phyloP scores from a whole-genome alignment of 495 filamentous ascomycete genomes.

The Annulohypoxylon moriforme region DNA sequence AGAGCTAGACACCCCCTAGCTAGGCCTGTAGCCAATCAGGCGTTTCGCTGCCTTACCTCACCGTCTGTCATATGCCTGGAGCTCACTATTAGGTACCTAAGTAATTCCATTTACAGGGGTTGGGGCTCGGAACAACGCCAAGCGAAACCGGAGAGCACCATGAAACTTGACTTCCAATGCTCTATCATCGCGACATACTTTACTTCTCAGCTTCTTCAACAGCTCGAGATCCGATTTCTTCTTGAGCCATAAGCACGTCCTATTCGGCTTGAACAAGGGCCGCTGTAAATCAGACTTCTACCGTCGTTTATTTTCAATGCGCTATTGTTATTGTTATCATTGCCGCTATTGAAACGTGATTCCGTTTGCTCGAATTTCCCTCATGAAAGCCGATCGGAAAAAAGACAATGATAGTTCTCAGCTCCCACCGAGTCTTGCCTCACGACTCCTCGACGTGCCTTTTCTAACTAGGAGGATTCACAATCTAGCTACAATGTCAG shows the following conservation, averaged over 20 bases:
- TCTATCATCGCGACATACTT: constrained; percentile 1
- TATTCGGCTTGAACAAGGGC: constrained; percentile 24
- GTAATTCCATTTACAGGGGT: constrained; percentile 24
- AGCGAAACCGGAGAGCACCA: constrained; percentile 40
- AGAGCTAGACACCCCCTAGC: too few relatives aligned
- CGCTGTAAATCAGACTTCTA: constrained; percentile 27
- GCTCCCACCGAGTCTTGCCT: not conserved
- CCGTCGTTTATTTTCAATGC: constrained; percentile 14
- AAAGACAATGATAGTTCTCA: not conserved
- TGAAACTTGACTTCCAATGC: constrained; percentile 30
- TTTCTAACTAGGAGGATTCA: not conserved
- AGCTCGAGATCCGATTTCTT: not conserved
- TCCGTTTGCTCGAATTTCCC: not conserved
- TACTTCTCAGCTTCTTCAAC: constrained; percentile 3
- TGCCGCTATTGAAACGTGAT: not conserved
- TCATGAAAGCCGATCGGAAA: not conserved
- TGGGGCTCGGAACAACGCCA: constrained; percentile 30
- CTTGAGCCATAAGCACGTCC: constrained; percentile 22
- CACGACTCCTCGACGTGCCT: not conserved
- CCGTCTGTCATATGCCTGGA: not conserved
- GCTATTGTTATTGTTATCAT: too few relatives aligned
- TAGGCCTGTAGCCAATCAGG: not conserved
- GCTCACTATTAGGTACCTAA: not conserved
- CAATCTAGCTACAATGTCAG: not conserved
- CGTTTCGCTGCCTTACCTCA: not conserved